phyloP scores from a whole-genome alignment of 257 asterid genomes.

The Solanum pennellii region DNA sequence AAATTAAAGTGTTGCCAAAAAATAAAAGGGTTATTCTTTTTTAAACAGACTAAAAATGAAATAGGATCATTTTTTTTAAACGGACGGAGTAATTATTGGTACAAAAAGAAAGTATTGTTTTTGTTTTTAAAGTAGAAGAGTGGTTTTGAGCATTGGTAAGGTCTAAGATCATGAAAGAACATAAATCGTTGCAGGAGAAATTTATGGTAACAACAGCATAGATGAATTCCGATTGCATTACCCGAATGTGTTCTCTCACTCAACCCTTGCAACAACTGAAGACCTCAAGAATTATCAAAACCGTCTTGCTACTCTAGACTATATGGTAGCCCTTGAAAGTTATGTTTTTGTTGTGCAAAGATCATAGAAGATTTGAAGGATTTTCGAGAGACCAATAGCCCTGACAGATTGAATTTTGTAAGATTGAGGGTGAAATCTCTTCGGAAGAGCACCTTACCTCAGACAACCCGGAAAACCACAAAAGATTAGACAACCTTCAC shows the following conservation, averaged over 20 bases:
- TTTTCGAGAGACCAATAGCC: slow-evolving; percentile 73
- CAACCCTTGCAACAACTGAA: slow-evolving; percentile 11
- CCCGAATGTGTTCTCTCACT: slow-evolving; percentile 72
- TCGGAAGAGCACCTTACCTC: slow-evolving; percentile 51
- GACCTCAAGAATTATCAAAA: not conserved
- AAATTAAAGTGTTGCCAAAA: too few relatives aligned
- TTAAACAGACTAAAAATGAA: too few relatives aligned
- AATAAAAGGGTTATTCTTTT: too few relatives aligned
- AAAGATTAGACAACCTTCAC: slow-evolving; percentile 65
- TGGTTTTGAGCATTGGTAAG: slow-evolving; percentile 11
- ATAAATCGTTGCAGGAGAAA: not conserved
- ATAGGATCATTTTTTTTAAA: too few relatives aligned
- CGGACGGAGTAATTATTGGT: not conserved
- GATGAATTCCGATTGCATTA: slow-evolving; percentile 54
- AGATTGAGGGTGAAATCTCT: slow-evolving; percentile 16
- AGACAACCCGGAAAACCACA: slow-evolving; percentile 55
- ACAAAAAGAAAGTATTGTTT: slow-evolving; percentile 33
- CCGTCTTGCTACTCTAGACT: slow-evolving; percentile 72
- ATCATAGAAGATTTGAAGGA: slow-evolving; percentile 78
- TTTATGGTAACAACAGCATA: slow-evolving; percentile 62
- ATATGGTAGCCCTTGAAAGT: slow-evolving; percentile 71
- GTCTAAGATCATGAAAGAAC: slow-evolving; percentile 39
- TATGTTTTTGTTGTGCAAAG: slow-evolving; percentile 81
- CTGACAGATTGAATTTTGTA: slow-evolving; percentile 74
- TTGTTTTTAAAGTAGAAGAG: slow-evolving; percentile 15